phyloP scores from a whole-genome alignment of 345 rosid genomes.

The Psidium guajava region DNA sequence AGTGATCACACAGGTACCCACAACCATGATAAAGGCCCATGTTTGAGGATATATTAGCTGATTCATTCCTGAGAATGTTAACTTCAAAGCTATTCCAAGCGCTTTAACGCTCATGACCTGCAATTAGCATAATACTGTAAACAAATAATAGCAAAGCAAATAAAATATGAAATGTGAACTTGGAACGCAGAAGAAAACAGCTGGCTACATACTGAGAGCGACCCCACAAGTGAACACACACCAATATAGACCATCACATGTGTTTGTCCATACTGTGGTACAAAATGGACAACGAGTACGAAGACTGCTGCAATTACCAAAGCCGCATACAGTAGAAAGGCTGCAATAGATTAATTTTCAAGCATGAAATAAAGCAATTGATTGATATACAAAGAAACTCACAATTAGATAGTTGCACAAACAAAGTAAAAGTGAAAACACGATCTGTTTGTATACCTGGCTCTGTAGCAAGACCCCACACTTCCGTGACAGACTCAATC shows the following conservation, averaged over 20 bases:
- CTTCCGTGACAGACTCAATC: constrained; percentile 78
- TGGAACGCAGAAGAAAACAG: neutral
- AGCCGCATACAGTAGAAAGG: constrained; percentile 80
- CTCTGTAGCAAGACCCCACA: constrained; percentile 98
- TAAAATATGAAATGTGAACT: neutral
- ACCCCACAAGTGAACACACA: constrained; percentile 92
- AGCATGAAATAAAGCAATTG: neutral
- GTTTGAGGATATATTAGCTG: constrained; percentile 64
- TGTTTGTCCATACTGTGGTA: constrained; percentile 91
- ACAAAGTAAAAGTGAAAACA: neutral
- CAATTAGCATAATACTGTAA: neutral
- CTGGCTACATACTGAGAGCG: constrained; percentile 64
- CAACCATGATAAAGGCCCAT: constrained; percentile 53
- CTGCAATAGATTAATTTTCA: constrained; percentile 31
- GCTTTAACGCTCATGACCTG: constrained; percentile 85
- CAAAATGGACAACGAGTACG: constrained; percentile 47
- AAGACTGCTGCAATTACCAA: constrained; percentile 60
- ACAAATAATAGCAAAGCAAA: neutral
- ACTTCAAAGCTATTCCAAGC: constrained; percentile 66
- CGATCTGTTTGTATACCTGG: constrained; percentile 44
- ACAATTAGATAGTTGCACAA: neutral
- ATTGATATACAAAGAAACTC: neutral
- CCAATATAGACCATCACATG: constrained; percentile 93
- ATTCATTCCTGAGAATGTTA: constrained; percentile 62
- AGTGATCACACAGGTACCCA: constrained; percentile 53